These are phyloP conservation scores for Chytriomyces sp. DNA, from an alignment of 192 early-diverging fungal species.

Conservation along the genomic window DNA sequence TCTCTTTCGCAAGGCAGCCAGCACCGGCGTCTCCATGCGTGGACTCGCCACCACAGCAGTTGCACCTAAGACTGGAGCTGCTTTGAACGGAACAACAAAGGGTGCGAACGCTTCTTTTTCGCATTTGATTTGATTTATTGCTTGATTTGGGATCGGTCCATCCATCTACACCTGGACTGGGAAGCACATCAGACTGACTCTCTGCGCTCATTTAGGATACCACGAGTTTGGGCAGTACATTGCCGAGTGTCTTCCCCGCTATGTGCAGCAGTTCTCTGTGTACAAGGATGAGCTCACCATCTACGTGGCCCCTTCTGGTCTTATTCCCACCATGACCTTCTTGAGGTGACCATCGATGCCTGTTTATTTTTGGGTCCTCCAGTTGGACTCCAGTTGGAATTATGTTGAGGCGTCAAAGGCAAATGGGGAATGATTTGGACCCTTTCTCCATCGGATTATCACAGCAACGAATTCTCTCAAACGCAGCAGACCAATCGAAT, in stretches of 20 bases:
- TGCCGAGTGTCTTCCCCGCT: slow-evolving; percentile 86
- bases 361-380: too few species aligned
- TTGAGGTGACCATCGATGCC: slow-evolving; percentile 45
- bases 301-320: slow-evolving; percentile 82
- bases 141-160: not conserved
- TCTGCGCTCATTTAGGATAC: not conserved
- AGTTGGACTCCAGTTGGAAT: too few species aligned
- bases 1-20: not conserved
- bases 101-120: not conserved
- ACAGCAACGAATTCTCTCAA: too few species aligned
- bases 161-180: not conserved
- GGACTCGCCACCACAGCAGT: not conserved
- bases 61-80: not conserved
- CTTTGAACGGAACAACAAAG: not conserved
- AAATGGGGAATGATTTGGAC: too few species aligned
- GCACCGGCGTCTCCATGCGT: not conserved
- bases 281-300: slow-evolving; percentile 99
- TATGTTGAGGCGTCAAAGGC: too few species aligned
- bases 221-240: slow-evolving; percentile 85
- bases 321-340: slow-evolving; percentile 83
- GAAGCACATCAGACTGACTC: not conserved
- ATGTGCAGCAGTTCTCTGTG: slow-evolving; percentile 94
- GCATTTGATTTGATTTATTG: not conserved
- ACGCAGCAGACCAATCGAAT: too few species aligned
- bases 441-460: too few species aligned